phyloP scores from a whole-genome alignment of 2,329 filamentous ascomycete species.

The Cladosporium phlei region DNA sequence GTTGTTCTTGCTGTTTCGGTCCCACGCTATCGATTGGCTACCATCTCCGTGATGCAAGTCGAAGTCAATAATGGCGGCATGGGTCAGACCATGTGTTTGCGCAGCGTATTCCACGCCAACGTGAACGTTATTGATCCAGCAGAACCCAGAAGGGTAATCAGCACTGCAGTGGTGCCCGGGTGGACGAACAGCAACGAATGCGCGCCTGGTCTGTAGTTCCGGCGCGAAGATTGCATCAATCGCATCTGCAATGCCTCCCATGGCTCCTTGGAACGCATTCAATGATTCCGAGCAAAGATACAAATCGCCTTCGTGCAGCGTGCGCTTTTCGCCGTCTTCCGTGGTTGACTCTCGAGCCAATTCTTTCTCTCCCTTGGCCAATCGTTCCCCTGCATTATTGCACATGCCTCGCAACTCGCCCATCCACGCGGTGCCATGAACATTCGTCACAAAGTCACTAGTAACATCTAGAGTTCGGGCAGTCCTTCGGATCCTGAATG shows the following conservation, averaged over 20 bases:
- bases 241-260: constrained; percentile 90
- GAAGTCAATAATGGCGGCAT: constrained; percentile 90
- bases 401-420: constrained; percentile 83
- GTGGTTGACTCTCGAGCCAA: constrained; percentile 51
- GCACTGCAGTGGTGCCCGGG: constrained; percentile 95
- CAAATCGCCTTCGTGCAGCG: constrained; percentile 81
- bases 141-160: constrained; percentile 87
- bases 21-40: constrained; percentile 92
- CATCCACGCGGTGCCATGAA: constrained; percentile 93
- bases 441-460: constrained; percentile 76
- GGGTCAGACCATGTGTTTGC: constrained; percentile 77
- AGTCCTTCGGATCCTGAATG: constrained; percentile 84
- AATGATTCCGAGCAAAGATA: constrained; percentile 86
- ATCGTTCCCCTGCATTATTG: constrained; percentile 68
- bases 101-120: constrained; percentile 91
- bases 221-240: constrained; percentile 76
- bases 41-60: constrained; percentile 91
- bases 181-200: constrained; percentile 88
- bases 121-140: constrained; percentile 98
- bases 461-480: constrained; percentile 64
- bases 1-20: constrained; percentile 69
- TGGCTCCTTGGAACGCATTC: constrained; percentile 79
- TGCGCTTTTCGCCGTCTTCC: constrained; percentile 47
- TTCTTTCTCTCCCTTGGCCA: constrained; percentile 74
- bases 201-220: constrained; percentile 42